Percentiles rank a stretch among this genome's conserved stretches.
These are phyloP conservation scores for Phytophthora kernoviae DNA, from an alignment of 352 stramenopile species.

Conservation along the genomic window DNA sequence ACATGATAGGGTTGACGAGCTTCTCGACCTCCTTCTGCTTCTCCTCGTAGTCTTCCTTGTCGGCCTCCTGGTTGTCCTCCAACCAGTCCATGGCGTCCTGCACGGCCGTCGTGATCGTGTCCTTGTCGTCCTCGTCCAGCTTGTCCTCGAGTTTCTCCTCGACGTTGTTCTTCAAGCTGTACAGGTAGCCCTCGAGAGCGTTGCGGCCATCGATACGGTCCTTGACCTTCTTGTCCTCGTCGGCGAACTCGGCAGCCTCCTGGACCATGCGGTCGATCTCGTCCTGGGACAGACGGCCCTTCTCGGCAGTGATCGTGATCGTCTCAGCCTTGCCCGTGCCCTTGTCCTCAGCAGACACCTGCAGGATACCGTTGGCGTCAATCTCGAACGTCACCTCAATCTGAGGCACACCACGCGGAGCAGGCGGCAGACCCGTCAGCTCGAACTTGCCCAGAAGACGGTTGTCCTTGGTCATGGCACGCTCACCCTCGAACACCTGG, in stretches of 20 bases:
- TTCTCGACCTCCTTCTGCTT: slow-evolving; percentile 99
- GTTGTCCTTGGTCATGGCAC: slow-evolving; percentile 99
- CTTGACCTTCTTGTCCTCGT: slow-evolving; percentile 98
- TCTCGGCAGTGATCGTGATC: slow-evolving; percentile 99
- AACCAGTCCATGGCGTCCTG: slow-evolving; percentile 99
- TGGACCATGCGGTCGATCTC: slow-evolving; percentile 99
- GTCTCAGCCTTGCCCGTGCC: slow-evolving; percentile 97
- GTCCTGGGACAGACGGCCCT: slow-evolving; percentile 97
- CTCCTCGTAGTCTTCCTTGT: slow-evolving; percentile 97
- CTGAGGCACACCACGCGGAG: slow-evolving; percentile 97
- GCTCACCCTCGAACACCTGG: slow-evolving; percentile 98
- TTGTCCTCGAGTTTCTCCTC: slow-evolving; percentile 96
- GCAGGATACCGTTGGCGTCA: slow-evolving; percentile 99
- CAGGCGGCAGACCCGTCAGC: slow-evolving; percentile 97
- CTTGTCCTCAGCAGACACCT: slow-evolving; percentile 98
- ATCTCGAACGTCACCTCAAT: slow-evolving; percentile 99
- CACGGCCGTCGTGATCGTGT: slow-evolving; percentile 89
- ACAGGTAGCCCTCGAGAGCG: slow-evolving; percentile 96
- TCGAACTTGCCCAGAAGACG: slow-evolving; percentile 99
- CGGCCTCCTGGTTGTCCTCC: slow-evolving; percentile 98
- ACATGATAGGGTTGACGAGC: slow-evolving; percentile 98
- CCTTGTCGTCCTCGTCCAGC: slow-evolving; percentile 95
- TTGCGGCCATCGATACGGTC: slow-evolving; percentile 97
- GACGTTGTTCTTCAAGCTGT: slow-evolving; percentile 95
- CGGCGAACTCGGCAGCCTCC: slow-evolving; percentile 98